phyloP scores from a whole-genome alignment of 1,284 basidiomycete species.

The Erythrobasidium hasegawianum region DNA sequence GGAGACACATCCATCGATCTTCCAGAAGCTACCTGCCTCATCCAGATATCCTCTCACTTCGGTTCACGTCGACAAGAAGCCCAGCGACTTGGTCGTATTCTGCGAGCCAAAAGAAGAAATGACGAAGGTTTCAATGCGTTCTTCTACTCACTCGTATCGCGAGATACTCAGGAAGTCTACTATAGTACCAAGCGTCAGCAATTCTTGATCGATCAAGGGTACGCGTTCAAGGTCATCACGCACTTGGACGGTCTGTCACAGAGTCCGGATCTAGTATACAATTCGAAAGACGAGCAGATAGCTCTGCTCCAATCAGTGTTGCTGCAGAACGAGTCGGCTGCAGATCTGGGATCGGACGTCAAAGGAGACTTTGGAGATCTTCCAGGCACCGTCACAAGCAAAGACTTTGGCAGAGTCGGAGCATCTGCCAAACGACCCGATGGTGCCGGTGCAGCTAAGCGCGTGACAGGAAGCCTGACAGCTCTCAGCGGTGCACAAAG shows the following conservation, averaged over 20 bases:
- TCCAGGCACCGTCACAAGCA: conserved; percentile 33
- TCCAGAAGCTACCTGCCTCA: conserved; percentile 97
- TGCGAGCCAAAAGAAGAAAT: conserved; percentile 94
- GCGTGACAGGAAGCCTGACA: conserved; percentile 77
- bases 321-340: conserved; percentile 84
- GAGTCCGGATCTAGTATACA: conserved; percentile 86
- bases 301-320: conserved; percentile 89
- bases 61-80: conserved; percentile 97
- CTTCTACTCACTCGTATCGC: conserved; percentile 88
- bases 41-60: conserved; percentile 99
- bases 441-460: conserved; percentile 66
- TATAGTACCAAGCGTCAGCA: conserved; percentile 99
- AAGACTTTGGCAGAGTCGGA: conserved; percentile 33
- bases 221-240: conserved; percentile 99
- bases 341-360: conserved; percentile 80
- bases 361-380: conserved; percentile 51
- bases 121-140: conserved; percentile 99
- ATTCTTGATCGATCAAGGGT: conserved; percentile 83
- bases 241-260: conserved; percentile 87
- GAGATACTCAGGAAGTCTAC: conserved; percentile 90
- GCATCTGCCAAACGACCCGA: conserved; percentile 40
- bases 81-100: conserved; percentile 88
- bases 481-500: conserved; percentile 82
- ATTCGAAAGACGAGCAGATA: conserved; percentile 86
- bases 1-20: conserved; percentile 99